Evolutionary conservation across 768 basidiomycete species (phyloP), one percentile per base, ranked within the genome.

Genomic region (Peribolospora baueri): DNA sequence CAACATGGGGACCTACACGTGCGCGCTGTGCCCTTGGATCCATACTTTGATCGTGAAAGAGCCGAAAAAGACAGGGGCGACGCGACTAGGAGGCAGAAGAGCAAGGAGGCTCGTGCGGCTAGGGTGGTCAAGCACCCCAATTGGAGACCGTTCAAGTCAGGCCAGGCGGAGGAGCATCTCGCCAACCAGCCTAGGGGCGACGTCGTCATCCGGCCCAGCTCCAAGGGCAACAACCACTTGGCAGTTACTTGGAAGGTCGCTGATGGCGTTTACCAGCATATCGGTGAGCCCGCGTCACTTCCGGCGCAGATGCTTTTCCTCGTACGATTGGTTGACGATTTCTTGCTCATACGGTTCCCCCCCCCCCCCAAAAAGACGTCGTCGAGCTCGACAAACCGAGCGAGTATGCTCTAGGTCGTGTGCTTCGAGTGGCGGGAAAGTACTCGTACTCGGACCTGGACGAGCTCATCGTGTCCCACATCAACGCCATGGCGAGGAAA

Each of bases 221-320:
- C 91, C 4, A 88, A 90, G 67, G 91, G 91, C 10, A 70, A 74
- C 43, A 77, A 93, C 62, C 93, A 97, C 69, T 73, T 98, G 43
- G 91, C 91, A 48, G 82, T 98, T 7, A 98, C 93, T 0, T 98
- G 93, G 93, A 98, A 97, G 69, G 88, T 98, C 2, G 91, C 90
- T 59, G 82, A 93, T 56, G 84, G 80, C 57, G 70, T 98, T 38
- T 97, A 84, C 67, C 93, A 97, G 65, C 93, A 98, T 65, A 83
- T 98, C 56, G 88, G 88, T 87, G 63, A 52, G 81, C 63, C 42
- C 11, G 2, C 46, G 43, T 53, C 46, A 46, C 7, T 49, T 38
- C 11, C 46, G 5, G 48, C 42, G 1, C 9, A 7, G 4, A 25
- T 25, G 25, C 10, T 46, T 10, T 5, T 8, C 9, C 45, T 36